Percentiles rank a stretch among this genome's conserved stretches.
Conservation (phyloP, 441 rosid species). For the Bruguiera hainesii region DNA sequence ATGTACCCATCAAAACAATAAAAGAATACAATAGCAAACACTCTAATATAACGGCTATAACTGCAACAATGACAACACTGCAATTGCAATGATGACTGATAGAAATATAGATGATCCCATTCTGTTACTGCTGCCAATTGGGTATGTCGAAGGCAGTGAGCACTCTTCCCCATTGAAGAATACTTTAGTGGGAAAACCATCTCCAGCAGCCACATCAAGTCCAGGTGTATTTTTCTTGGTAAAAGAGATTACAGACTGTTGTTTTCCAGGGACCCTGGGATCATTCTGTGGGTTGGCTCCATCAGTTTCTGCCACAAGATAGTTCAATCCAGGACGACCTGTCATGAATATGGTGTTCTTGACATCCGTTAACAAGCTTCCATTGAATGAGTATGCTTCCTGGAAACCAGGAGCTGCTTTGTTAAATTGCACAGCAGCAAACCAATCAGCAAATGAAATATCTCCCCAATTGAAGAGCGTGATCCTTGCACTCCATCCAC, state of each 20-base stretch:
- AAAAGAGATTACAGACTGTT: slow-evolving; percentile 88
- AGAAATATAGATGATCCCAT: slow-evolving; percentile 21
- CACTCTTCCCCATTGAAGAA: slow-evolving; percentile 97
- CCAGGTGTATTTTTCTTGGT: slow-evolving; percentile 73
- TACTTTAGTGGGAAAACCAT: slow-evolving; percentile 85
- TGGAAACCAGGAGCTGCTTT: slow-evolving; percentile 68
- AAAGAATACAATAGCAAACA: slow-evolving; percentile 37
- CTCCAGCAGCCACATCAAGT: slow-evolving; percentile 62
- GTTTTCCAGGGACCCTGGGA: slow-evolving; percentile 80
- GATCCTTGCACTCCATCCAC: slow-evolving; percentile 86
- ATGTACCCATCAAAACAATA: slow-evolving; percentile 15
- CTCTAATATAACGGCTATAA: slow-evolving; percentile 26
- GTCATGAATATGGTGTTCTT: slow-evolving; percentile 66
- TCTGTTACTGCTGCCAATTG: slow-evolving; percentile 44
- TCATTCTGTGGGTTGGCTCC: slow-evolving; percentile 48
- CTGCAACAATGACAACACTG: slow-evolving; percentile 36
- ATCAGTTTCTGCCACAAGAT: slow-evolving; percentile 60
- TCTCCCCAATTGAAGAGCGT: slow-evolving; percentile 92
- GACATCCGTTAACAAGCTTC: slow-evolving; percentile 38
- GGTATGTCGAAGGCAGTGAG: slow-evolving; percentile 60
- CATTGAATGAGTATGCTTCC: slow-evolving; percentile 78
- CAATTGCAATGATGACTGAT: slow-evolving; percentile 31
- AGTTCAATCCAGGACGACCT: slow-evolving; percentile 82
- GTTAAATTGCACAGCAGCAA: slow-evolving; percentile 62
- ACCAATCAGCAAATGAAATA: slow-evolving; percentile 73